Evolutionary conservation across 805 yeast species (phyloP), one percentile per base, ranked within the genome.

Genomic region (Blastobotrys robertii): DNA sequence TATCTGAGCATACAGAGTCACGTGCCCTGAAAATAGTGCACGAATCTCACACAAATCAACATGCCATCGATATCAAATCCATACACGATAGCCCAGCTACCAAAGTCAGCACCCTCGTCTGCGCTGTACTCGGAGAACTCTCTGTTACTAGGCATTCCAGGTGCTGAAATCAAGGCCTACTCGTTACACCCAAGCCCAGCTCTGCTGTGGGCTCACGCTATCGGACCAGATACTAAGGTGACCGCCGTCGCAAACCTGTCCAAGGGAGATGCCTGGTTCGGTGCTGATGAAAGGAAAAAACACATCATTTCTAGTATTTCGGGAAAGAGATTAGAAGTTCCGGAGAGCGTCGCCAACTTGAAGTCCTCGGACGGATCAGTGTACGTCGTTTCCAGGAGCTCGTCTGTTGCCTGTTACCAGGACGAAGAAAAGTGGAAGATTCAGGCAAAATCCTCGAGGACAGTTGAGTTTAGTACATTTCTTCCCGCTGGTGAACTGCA

Each of bases 171-270:
- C 8, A 45, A 52, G 19, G 45, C 51, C 16, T 52, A 57, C 31
- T 38, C 54, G 1, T 42, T 61, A 12, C 43, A 47, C 7, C 67
- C 67, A 7, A 46, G 45, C 14, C 65, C 67, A 7, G 59, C 54
- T 34, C 52, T 58, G 10, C 41, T 53, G 15, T 53, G 61, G 48
- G 55, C 66, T 1, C 54, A 53, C 34, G 51, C 64, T 7, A 53
- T 63, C 3, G 51, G 66, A 2, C 65, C 65, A 3, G 57, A 53
- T 10, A 54, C 56, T 8, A 32, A 35, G 3, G 46, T 62, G 11
- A 50, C 61, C 1, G 56, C 62, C 2, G 40, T 57, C 8, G 38
- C 41, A 5, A 41, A 41, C 2, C 37, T 42, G 9, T 19, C 32
- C 12, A 39, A 43, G 8, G 41, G 37, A 12, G 37, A 32, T 3